These are phyloP conservation scores for Hygrophoropsis aurantiaca DNA, from an alignment of 768 basidiomycete species.

Conservation along the genomic window DNA sequence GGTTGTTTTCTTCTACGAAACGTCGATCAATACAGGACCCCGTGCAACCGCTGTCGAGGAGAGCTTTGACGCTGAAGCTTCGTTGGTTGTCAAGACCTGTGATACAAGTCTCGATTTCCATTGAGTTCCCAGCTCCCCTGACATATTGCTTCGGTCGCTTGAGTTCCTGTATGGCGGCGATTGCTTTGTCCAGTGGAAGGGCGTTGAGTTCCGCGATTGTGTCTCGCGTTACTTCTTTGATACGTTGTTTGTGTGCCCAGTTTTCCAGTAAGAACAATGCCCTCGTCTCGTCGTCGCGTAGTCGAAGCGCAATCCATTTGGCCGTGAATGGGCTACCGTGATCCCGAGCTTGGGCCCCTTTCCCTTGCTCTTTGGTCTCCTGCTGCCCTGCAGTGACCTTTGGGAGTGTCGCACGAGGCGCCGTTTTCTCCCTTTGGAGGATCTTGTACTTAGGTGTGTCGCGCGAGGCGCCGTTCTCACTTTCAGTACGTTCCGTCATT, in stretches of 20 bases:
- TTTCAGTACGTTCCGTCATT: too few species aligned
- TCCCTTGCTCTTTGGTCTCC: too few species aligned
- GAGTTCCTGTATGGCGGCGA: conserved; percentile 8
- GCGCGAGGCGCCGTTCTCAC: too few species aligned
- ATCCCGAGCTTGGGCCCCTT: not conserved
- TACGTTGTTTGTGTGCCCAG: not conserved
- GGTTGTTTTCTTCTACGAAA: conserved; percentile 4
- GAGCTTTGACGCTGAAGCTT: not conserved
- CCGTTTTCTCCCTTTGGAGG: too few species aligned
- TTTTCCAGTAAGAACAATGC: conserved; percentile 1
- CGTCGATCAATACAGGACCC: conserved; percentile 16
- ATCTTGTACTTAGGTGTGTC: too few species aligned
- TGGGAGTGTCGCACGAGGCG: too few species aligned
- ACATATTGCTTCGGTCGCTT: conserved; percentile 1
- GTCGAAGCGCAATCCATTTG: conserved; percentile 4
- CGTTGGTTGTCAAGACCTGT: conserved; percentile 1
- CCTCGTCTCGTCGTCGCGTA: conserved; percentile 2
- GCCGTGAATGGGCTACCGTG: conserved; percentile 1
- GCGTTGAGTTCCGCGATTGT: not conserved
- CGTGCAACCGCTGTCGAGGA: conserved; percentile 22
- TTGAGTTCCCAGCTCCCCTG: not conserved
- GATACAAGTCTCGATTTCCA: conserved; percentile 5
- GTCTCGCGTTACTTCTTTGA: not conserved
- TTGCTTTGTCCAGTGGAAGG: not conserved
- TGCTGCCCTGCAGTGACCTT: too few species aligned